Evolutionary conservation across 768 basidiomycete species (phyloP), one percentile per base, ranked within the genome.

Genomic region (Mrakia frigida): DNA sequence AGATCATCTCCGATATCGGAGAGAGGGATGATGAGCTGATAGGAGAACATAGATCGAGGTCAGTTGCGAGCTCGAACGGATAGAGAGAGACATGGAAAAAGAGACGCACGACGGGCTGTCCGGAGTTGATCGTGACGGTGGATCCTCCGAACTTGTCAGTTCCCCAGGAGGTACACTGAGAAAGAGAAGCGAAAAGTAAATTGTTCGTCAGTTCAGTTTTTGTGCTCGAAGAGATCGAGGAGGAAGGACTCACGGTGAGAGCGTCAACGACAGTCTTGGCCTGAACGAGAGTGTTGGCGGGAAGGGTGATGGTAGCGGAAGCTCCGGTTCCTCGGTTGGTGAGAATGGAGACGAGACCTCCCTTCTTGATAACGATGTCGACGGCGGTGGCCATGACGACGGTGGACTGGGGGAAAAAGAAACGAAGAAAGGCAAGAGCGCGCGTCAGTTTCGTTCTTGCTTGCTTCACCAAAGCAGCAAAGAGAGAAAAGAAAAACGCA

Each of bases 341-440:
- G 11, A 77, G 76, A 46, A 77, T 52, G 10, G 72, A 56, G 43
- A 77, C 53, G 65, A 77, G 63, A 28, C 72, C 72, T 31, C 25
- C 21, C 72, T 77, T 77, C 3, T 73, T 50, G 68, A 77, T 68
- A 41, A 70, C 65, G 31, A 77, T 68, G 23, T 77, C 76, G 72
- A 74, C 18, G 23, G 14, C 56, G 10, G 52, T 61, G 28, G 18
- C 28, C 53, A 14, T 25, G 25, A 50, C 35, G 39, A 77, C 52
- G 25, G 76, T 69, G 25, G 76, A 69, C 74, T 74, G 37, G 21
- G 3, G 50, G 39, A 39, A 35, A 46, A 56, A 35, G 50, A 71
- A 50, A 43, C 5, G 21, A 71, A 53, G 31, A 16, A 31, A 31
- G 50, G n/a, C n/a, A 46, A n/a, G 39, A 43, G 1, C n/a, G 11